Conservation (phyloP, 768 basidiomycete genomes). For the Termitomyces sp. region DNA sequence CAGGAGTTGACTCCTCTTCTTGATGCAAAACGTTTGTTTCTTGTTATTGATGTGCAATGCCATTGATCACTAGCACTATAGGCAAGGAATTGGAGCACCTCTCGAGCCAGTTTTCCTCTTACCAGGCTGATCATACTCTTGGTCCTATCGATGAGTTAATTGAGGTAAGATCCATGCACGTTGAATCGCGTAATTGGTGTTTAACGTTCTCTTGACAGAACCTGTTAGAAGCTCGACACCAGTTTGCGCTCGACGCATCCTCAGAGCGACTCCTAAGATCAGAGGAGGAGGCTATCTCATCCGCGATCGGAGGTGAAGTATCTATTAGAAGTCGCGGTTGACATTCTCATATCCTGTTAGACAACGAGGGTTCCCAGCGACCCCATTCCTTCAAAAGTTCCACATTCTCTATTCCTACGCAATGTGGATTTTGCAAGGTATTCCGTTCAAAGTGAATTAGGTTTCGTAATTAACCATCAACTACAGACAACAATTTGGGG, state of each 20-base stretch:
- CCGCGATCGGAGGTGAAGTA: slow-evolving; percentile 57
- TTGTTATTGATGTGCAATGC: slow-evolving; percentile 1
- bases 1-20: slow-evolving; percentile 57
- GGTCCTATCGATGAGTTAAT: slow-evolving; percentile 58
- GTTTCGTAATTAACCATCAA: neutral
- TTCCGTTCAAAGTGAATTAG: slow-evolving; percentile 8
- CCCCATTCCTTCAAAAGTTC: slow-evolving; percentile 85
- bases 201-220: slow-evolving; percentile 40
- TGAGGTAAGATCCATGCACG: slow-evolving; percentile 39
- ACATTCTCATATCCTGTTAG: slow-evolving; percentile 32
- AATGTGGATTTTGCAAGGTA: slow-evolving; percentile 82
- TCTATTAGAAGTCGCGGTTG: slow-evolving; percentile 15
- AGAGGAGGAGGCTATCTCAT: slow-evolving; percentile 61
- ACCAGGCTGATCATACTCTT: slow-evolving; percentile 44
- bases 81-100: slow-evolving; percentile 56
- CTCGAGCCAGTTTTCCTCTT: slow-evolving; percentile 41
- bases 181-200: neutral
- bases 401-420: slow-evolving; percentile 81
- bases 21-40: slow-evolving; percentile 54
- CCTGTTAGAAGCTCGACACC: slow-evolving; percentile 62
- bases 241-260: slow-evolving; percentile 48
- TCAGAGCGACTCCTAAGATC: slow-evolving; percentile 57
- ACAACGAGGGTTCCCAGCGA: slow-evolving; percentile 65
- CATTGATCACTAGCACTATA: slow-evolving; percentile 24
- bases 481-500: slow-evolving; percentile 82